These are phyloP conservation scores for Cryptococcus wingfieldii DNA, from an alignment of 1,284 basidiomycete genomes.

Conservation along the genomic window DNA sequence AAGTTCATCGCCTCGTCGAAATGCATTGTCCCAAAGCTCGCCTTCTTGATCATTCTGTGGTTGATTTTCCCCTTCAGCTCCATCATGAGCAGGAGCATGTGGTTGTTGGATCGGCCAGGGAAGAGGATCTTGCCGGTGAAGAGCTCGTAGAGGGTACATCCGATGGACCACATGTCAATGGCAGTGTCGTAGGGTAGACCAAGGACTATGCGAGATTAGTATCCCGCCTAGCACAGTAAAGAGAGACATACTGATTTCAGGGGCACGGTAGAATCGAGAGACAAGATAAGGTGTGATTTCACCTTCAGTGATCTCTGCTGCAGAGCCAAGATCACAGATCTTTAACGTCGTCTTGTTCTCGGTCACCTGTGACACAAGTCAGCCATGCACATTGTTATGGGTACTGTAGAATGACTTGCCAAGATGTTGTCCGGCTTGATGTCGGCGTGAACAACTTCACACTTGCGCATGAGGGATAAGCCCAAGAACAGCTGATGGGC, in stretches of 20 bases:
- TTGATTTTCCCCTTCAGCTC: constrained; percentile 93
- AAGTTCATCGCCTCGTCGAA: constrained; percentile 76
- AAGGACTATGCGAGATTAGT: constrained; percentile 61
- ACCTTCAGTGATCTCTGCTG: constrained; percentile 78
- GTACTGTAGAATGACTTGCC: constrained; percentile 53
- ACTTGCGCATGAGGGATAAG: constrained; percentile 77
- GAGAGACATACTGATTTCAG: constrained; percentile 82
- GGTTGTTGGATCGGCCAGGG: constrained; percentile 93
- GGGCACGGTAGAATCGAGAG: constrained; percentile 95
- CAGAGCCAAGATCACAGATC: constrained; percentile 93
- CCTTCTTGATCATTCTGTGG: constrained; percentile 88
- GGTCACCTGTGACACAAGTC: constrained; percentile 64
- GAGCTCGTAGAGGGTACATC: constrained; percentile 95
- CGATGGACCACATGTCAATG: constrained; percentile 95
- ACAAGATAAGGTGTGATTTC: constrained; percentile 99
- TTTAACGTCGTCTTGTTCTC: constrained; percentile 92
- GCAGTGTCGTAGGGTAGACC: constrained; percentile 91
- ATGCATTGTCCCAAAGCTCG: constrained; percentile 83
- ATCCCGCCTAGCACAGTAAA: neutral
- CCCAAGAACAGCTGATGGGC: constrained; percentile 92
- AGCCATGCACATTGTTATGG: neutral
- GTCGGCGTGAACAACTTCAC: constrained; percentile 94
- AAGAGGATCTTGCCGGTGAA: constrained; percentile 99
- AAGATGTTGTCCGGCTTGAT: constrained; percentile 96
- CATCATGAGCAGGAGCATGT: constrained; percentile 97